Base-by-base conservation (phyloP, 345 rosid genomes). In the Moricandia arvensis region DNA sequence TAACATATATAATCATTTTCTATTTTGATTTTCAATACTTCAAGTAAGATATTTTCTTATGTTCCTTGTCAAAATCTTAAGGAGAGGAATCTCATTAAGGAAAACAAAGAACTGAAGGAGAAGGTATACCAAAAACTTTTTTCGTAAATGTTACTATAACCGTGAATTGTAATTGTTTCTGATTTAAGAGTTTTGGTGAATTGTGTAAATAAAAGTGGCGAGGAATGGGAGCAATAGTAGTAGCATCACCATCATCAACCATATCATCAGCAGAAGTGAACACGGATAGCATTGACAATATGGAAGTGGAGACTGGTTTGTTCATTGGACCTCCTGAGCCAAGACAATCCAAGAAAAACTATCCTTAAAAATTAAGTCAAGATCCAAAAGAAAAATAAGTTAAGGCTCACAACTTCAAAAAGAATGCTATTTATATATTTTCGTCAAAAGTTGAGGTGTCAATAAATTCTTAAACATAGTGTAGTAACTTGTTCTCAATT, bases 271-370 rank as follows among this genome's bases (percentile, higher is more conserved):
- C 74, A 15, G 72, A 65, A 43, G 75, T 17, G 64, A 74, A 51
- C 66, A 72, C 79, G 7, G 68, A 71, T 8, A 71, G 27, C 30
- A 43, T 31, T 58, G 68, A 65, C 49, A 35, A 63, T 63, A 77
- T 65, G 80, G 80, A 77, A 77, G 80, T 77, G 82, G 93, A 91
- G 86, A 91, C 97, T 8, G 86, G 80, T 77, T 72, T 91, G 84
- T 85, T 76, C 82, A 90, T 89, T 41, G 96, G 97, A 47, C 93
- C 79, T 69, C 93, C 91, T 7, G 81, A 87, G 65, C 66, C 79
- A 13, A 68, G 87, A 55, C 81, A 17, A 13, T 37, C 15, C 74
- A 72, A 67, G 49, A 66, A 78, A 49, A 5, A 0, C 21, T 1
- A 18, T 41, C 66, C 53, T 64, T 30, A 12, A 10, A 27, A 29